A percentile compares a stretch with the other conserved stretches of the same genome.
Evolutionary conservation across 306 rosid genomes (phyloP).

Genomic region (Cyamopsis tetragonoloba): DNA sequence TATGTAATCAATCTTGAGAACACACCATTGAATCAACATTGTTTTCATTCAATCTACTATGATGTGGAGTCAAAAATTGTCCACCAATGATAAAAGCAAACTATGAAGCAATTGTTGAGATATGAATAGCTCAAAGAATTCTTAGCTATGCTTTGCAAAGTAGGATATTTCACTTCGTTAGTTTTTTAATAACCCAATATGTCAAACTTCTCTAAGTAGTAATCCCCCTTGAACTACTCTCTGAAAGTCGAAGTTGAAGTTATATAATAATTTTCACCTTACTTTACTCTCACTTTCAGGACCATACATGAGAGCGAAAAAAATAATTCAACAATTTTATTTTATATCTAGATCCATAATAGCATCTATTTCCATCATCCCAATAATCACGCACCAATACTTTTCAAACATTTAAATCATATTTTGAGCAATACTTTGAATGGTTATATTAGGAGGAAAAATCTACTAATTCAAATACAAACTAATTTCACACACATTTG

Average conservation of each 20-base stretch:
- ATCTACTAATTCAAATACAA: not conserved
- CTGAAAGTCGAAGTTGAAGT: not conserved
- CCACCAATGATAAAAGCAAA: not conserved
- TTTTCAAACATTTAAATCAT: no score
- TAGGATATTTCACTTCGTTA: not conserved
- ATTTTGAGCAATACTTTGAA: not conserved
- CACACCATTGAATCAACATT: no score
- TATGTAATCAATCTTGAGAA: no score
- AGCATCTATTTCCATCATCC: not conserved
- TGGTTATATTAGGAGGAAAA: not conserved
- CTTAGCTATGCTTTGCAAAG: not conserved
- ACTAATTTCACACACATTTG: not conserved
- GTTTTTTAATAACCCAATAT: not conserved
- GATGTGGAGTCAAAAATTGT: not conserved
- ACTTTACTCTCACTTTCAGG: not conserved
- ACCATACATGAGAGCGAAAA: not conserved
- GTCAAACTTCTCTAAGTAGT: not conserved
- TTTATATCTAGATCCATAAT: not conserved
- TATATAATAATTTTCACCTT: not conserved
- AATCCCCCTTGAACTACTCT: not conserved
- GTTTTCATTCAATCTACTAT: no score
- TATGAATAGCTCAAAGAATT: not conserved
- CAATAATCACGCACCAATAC: no score
- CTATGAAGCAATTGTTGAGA: not conserved
- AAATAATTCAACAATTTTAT: not conserved